Conservation (phyloP, 2,329 filamentous ascomycete species). For the Fusarium veterinarium region DNA sequence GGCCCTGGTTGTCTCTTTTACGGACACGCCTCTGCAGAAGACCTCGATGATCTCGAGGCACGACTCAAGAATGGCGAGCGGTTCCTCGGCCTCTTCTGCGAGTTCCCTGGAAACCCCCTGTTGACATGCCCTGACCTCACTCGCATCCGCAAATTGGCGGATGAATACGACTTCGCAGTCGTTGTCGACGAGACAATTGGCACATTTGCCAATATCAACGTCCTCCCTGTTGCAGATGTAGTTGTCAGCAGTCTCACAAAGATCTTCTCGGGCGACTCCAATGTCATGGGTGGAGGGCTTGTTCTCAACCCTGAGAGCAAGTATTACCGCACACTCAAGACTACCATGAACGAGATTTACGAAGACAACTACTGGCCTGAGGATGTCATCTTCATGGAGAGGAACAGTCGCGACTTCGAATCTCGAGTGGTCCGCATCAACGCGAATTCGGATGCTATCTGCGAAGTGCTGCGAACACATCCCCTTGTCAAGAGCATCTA, state of each 20-base stretch:
- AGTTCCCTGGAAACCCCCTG: slow-evolving; percentile 94
- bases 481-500: slow-evolving; percentile 79
- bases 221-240: slow-evolving; percentile 88
- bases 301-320: slow-evolving; percentile 73
- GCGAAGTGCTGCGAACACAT: slow-evolving; percentile 72
- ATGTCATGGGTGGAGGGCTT: slow-evolving; percentile 92
- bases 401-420: slow-evolving; percentile 93
- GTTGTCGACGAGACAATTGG: slow-evolving; percentile 97
- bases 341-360: slow-evolving; percentile 72
- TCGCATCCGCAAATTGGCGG: slow-evolving; percentile 83
- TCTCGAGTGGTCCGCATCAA: slow-evolving; percentile 87
- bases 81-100: slow-evolving; percentile 88
- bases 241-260: slow-evolving; percentile 97
- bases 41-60: slow-evolving; percentile 85
- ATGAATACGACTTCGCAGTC: slow-evolving; percentile 87
- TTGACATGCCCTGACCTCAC: slow-evolving; percentile 84
- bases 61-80: slow-evolving; percentile 78
- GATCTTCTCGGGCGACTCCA: slow-evolving; percentile 96
- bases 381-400: slow-evolving; percentile 93
- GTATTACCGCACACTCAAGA: slow-evolving; percentile 78
- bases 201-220: slow-evolving; percentile 95
- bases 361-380: slow-evolving; percentile 96
- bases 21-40: slow-evolving; percentile 79
- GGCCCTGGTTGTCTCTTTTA: slow-evolving; percentile 91
- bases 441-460: slow-evolving; percentile 84